phyloP scores from a whole-genome alignment of 139 green algal genomes.

The Chlorokybus atmophyticus region DNA sequence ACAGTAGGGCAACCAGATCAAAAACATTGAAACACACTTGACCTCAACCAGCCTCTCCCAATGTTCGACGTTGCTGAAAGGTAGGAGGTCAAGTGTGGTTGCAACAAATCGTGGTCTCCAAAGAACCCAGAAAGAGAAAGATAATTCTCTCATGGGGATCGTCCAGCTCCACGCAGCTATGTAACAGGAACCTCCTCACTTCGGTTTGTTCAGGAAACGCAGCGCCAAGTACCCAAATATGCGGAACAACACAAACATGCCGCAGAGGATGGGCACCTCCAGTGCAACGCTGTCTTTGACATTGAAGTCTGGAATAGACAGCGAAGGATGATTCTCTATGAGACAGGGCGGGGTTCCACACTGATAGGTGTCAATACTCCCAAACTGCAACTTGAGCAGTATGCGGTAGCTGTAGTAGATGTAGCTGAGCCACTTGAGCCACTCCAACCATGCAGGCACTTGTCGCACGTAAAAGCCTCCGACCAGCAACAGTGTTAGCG shows the following conservation, averaged over 20 bases:
- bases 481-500: slow-evolving; percentile 19
- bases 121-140: too few relatives aligned
- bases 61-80: too few relatives aligned
- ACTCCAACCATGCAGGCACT: slow-evolving; percentile 39
- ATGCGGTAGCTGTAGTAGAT: slow-evolving; percentile 33
- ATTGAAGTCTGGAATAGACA: not conserved
- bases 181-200: too few relatives aligned
- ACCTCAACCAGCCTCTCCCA: too few relatives aligned
- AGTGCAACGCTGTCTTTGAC: not conserved
- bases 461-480: slow-evolving; percentile 36
- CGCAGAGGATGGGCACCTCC: not conserved
- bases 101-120: too few relatives aligned
- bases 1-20: too few relatives aligned
- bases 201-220: not conserved
- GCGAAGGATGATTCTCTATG: not conserved
- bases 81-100: too few relatives aligned
- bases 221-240: not conserved
- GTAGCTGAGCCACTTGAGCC: slow-evolving; percentile 45
- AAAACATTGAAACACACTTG: too few relatives aligned
- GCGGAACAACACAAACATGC: not conserved
- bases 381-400: not conserved
- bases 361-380: not conserved
- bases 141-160: too few relatives aligned
- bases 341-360: not conserved
- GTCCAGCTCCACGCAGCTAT: too few relatives aligned